phyloP scores from a whole-genome alignment of 495 filamentous ascomycete genomes.

The Penicillium taxi region DNA sequence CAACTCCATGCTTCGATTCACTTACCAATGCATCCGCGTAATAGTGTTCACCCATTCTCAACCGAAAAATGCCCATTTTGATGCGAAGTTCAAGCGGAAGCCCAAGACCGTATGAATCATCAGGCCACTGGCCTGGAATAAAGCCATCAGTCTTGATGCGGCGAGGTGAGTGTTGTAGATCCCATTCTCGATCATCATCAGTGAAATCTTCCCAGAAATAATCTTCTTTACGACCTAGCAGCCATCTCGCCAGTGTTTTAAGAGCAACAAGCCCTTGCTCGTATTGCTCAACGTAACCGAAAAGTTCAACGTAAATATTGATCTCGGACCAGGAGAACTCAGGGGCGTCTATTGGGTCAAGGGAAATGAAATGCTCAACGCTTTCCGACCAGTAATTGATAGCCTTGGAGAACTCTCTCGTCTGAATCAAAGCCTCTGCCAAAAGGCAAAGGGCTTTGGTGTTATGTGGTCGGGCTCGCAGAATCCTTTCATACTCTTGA shows the following conservation, averaged over 20 bases:
- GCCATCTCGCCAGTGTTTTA: constrained; percentile 68
- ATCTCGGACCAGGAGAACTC: constrained; percentile 75
- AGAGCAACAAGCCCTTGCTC: constrained; percentile 57
- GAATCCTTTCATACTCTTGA: constrained; percentile 54
- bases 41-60: constrained; percentile 52
- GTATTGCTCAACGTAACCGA: constrained; percentile 52
- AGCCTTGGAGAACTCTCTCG: constrained; percentile 47
- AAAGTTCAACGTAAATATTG: constrained; percentile 76
- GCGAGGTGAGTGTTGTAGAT: constrained; percentile 61
- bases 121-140: constrained; percentile 44
- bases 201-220: constrained; percentile 68
- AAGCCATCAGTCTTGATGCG: constrained; percentile 50
- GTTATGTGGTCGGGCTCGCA: constrained; percentile 52
- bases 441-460: constrained; percentile 53
- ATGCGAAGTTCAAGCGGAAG: constrained; percentile 79
- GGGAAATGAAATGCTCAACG: constrained; percentile 46
- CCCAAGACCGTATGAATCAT: constrained; percentile 59
- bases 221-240: constrained; percentile 68
- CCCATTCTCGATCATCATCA: constrained; percentile 89
- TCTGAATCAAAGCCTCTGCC: constrained; percentile 57
- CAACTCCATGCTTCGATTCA: constrained; percentile 3
- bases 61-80: constrained; percentile 74
- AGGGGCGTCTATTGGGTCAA: constrained; percentile 39
- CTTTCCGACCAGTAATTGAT: constrained; percentile 53
- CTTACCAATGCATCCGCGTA: constrained; percentile 71